A percentile compares a stretch with the other conserved stretches of the same genome.
Conservation (phyloP, 257 asterid species). For the Rauvolfia tetraphylla region DNA sequence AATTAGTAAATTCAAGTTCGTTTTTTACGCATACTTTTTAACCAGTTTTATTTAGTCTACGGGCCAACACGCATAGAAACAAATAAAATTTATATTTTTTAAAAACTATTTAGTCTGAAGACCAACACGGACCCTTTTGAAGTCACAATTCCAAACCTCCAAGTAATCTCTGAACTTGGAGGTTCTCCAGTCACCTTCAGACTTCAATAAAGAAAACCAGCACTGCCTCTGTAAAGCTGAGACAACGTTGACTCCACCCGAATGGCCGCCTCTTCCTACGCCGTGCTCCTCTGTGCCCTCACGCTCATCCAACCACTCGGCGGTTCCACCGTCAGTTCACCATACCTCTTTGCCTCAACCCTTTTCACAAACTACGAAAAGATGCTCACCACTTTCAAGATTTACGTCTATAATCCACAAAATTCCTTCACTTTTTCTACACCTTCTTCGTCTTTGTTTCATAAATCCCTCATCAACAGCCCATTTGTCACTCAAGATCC, state of each 20-base stretch:
- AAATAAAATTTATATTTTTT: no score
- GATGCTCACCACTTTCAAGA: conserved; percentile 57
- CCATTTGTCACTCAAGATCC: conserved; percentile 54
- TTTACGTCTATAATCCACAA: conserved; percentile 58
- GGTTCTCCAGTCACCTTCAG: no score
- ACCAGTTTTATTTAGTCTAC: no score
- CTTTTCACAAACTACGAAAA: conserved; percentile 51
- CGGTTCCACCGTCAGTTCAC: conserved; percentile 34
- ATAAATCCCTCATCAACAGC: conserved; percentile 53
- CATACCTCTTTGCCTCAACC: conserved; percentile 60
- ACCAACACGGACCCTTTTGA: no score
- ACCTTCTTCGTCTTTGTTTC: conserved; percentile 53
- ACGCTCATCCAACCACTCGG: conserved; percentile 10
- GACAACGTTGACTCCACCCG: background rate
- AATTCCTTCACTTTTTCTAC: conserved; percentile 34
- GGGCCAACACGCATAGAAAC: no score
- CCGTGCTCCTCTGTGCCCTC: conserved; percentile 5
- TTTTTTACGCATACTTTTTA: no score
- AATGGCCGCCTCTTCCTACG: conserved; percentile 13
- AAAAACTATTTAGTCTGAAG: no score
- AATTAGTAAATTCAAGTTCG: no score
- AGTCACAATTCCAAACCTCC: background rate
- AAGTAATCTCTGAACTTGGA: background rate
- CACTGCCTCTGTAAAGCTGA: no score
- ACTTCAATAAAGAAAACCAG: no score